These are phyloP conservation scores for Aureobasidium uvarum DNA, from an alignment of 2,329 filamentous ascomycete genomes.

Conservation along the genomic window DNA sequence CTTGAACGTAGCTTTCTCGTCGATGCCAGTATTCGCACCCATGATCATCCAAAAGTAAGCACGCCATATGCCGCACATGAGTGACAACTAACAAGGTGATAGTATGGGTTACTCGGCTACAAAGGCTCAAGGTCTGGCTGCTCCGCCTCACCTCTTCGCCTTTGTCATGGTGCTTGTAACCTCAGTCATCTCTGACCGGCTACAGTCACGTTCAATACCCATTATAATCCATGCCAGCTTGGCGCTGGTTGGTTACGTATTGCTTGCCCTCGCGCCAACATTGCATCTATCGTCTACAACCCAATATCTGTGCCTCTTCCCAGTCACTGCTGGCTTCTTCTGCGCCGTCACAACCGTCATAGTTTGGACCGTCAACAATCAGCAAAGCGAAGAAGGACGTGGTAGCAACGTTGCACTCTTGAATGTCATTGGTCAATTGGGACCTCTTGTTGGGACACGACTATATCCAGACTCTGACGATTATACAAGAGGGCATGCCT, in stretches of 20 bases:
- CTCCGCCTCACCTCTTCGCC: slow-evolving; percentile 75
- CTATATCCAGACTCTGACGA: slow-evolving; percentile 54
- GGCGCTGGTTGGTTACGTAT: slow-evolving; percentile 55
- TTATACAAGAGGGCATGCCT: slow-evolving; percentile 51
- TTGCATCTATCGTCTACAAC: slow-evolving; percentile 38
- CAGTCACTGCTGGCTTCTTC: slow-evolving; percentile 78
- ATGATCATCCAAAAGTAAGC: slow-evolving; percentile 61
- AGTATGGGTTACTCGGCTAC: slow-evolving; percentile 69
- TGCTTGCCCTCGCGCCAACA: slow-evolving; percentile 46
- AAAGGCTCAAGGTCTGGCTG: slow-evolving; percentile 72
- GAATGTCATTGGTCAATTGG: slow-evolving; percentile 78
- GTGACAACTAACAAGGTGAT: slow-evolving; percentile 26
- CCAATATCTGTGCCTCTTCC: slow-evolving; percentile 74
- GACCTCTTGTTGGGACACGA: slow-evolving; percentile 60
- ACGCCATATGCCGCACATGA: neutral
- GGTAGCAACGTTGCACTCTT: slow-evolving; percentile 76
- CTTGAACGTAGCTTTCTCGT: slow-evolving; percentile 84
- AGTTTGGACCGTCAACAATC: slow-evolving; percentile 87
- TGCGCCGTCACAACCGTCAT: slow-evolving; percentile 79
- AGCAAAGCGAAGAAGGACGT: slow-evolving; percentile 64
- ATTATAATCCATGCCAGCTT: slow-evolving; percentile 67
- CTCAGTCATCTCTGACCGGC: slow-evolving; percentile 68
- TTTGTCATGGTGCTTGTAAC: slow-evolving; percentile 71
- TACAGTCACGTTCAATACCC: slow-evolving; percentile 61
- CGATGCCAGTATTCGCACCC: slow-evolving; percentile 70